phyloP scores from a whole-genome alignment of 768 basidiomycete genomes.

The Calvatia gigantea region DNA sequence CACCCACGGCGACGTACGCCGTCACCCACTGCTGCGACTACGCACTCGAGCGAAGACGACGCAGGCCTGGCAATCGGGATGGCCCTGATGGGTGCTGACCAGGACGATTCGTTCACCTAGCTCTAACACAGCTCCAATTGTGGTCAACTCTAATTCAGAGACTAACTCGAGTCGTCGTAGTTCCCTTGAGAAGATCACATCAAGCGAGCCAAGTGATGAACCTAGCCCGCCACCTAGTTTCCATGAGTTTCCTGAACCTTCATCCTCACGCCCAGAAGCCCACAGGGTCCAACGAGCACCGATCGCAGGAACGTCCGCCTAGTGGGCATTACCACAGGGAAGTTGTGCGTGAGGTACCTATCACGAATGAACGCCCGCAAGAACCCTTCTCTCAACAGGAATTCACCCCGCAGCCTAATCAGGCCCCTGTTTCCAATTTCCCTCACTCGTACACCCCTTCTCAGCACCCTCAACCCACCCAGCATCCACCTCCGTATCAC shows the following conservation, averaged over 20 bases:
- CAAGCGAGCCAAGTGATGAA: background rate
- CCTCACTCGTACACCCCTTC: background rate
- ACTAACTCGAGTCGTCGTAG: background rate
- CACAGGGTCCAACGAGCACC: background rate
- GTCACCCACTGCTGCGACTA: conserved; percentile 8
- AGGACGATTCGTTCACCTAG: conserved; percentile 13
- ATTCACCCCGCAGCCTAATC: background rate
- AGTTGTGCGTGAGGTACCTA: background rate
- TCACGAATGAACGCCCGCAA: background rate
- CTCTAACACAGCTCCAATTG: background rate
- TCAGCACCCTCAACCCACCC: conserved; percentile 5
- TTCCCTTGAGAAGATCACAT: background rate
- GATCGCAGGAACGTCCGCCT: background rate
- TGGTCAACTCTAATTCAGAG: background rate
- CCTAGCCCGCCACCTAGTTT: background rate
- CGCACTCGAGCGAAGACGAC: conserved; percentile 11
- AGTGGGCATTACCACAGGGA: background rate
- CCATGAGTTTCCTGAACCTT: background rate
- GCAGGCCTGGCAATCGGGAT: conserved; percentile 24
- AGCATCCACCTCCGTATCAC: background rate
- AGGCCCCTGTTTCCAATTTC: background rate
- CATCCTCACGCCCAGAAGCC: background rate
- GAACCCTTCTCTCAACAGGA: background rate
- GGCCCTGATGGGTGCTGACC: conserved; percentile 21
- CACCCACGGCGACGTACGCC: conserved; percentile 1